Evolutionary conservation across 2,329 filamentous ascomycete genomes (phyloP).

Genomic region (Colletotrichum salicis): DNA sequence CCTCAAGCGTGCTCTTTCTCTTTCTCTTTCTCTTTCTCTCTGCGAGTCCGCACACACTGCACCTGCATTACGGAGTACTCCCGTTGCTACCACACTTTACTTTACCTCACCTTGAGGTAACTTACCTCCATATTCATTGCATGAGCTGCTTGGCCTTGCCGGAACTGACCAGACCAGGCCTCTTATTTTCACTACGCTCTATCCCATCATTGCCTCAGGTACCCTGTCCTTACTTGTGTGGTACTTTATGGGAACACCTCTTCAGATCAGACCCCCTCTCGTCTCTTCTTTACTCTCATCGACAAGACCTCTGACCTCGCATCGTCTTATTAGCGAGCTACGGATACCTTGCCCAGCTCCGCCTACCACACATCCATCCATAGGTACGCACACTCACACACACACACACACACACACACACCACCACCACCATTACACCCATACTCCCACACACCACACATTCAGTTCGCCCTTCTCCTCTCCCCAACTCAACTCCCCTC

Average conservation of each 20-base stretch:
- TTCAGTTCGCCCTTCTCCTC: neutral
- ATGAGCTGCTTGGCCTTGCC: slow-evolving; percentile 6
- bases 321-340: neutral
- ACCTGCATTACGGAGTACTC: neutral
- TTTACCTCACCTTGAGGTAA: neutral
- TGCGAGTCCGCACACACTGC: neutral
- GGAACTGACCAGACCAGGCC: neutral
- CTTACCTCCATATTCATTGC: neutral
- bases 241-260: neutral
- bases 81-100: neutral
- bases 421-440: neutral
- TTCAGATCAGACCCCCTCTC: slow-evolving; percentile 6
- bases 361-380: neutral
- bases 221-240: neutral
- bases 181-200: neutral
- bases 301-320: neutral
- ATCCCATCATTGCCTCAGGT: neutral
- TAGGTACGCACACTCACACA: neutral
- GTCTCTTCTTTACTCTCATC: slow-evolving; percentile 1
- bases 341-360: neutral
- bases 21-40: neutral
- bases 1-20: neutral
- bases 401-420: neutral
- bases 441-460: neutral
- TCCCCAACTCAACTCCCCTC: neutral